Evolutionary conservation across 2,329 filamentous ascomycete genomes (phyloP).

Genomic region (Sarocladiaceae sp.): DNA sequence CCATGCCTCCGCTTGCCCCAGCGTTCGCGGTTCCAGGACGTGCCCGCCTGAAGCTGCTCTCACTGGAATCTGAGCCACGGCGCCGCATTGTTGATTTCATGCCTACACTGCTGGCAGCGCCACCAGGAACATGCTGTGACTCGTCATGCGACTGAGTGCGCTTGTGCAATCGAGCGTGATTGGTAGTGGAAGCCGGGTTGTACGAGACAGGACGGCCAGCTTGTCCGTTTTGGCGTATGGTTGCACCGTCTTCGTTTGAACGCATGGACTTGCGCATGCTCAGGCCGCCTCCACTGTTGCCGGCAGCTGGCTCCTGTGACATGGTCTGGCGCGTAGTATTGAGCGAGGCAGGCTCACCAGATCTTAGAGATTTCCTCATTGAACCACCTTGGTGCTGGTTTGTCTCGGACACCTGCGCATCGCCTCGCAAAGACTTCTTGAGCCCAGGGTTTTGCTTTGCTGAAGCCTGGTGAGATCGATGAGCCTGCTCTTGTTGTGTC

Average conservation of each 20-base stretch:
- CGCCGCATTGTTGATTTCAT: slow-evolving; percentile 40
- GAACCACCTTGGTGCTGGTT: not conserved
- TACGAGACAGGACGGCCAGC: slow-evolving; percentile 25
- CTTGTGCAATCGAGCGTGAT: slow-evolving; percentile 15
- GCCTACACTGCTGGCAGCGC: slow-evolving; percentile 15
- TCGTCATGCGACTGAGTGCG: slow-evolving; percentile 15
- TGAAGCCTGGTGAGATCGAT: not conserved
- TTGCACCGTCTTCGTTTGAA: slow-evolving; percentile 11
- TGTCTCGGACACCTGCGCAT: slow-evolving; percentile 17
- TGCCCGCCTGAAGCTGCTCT: slow-evolving; percentile 76
- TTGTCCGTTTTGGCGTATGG: slow-evolving; percentile 8
- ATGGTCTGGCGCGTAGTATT: not conserved
- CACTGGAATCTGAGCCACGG: slow-evolving; percentile 61
- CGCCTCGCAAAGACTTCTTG: slow-evolving; percentile 43
- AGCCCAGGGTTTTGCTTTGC: slow-evolving; percentile 25
- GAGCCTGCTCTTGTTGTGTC: slow-evolving; percentile 16
- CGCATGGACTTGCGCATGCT: slow-evolving; percentile 31
- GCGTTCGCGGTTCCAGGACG: slow-evolving; percentile 42
- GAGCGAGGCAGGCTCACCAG: not conserved
- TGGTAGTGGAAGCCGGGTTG: slow-evolving; percentile 17
- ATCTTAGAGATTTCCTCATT: slow-evolving; percentile 4
- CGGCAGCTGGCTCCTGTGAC: not conserved
- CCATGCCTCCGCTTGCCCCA: slow-evolving; percentile 36
- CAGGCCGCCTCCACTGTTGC: not conserved
- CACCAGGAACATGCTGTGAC: slow-evolving; percentile 17